A percentile compares a stretch with the other conserved stretches of the same genome.
phyloP scores from a whole-genome alignment of 2,329 filamentous ascomycete genomes.

The Pestalotiopsis sp. region DNA sequence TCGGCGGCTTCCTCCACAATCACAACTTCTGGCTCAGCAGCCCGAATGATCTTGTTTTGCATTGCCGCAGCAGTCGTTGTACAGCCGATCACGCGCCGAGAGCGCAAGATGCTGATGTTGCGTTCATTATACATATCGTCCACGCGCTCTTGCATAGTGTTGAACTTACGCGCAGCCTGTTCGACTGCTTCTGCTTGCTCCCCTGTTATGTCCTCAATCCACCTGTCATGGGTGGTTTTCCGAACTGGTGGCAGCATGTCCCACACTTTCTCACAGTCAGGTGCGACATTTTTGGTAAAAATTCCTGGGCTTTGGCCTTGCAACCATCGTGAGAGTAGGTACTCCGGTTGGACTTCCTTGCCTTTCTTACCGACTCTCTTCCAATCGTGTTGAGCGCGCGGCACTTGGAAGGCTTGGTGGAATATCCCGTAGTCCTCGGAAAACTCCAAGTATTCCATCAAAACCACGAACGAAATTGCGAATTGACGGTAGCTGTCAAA shows the following conservation, averaged over 20 bases:
- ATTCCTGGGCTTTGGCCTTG: slow-evolving; percentile 46
- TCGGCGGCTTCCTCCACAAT: slow-evolving; percentile 76
- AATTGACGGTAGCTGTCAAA: slow-evolving; percentile 19
- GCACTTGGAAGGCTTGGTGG: slow-evolving; percentile 51
- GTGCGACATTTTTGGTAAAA: slow-evolving; percentile 34
- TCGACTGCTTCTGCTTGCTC: slow-evolving; percentile 51
- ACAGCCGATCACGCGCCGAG: slow-evolving; percentile 66
- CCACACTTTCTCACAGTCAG: slow-evolving; percentile 43
- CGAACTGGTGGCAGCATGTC: slow-evolving; percentile 50
- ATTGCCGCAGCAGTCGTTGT: slow-evolving; percentile 74
- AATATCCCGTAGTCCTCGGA: slow-evolving; percentile 1
- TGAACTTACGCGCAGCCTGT: slow-evolving; percentile 40
- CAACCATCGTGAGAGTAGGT: slow-evolving; percentile 59
- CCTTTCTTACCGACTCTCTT: slow-evolving; percentile 45
- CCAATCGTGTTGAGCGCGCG: slow-evolving; percentile 48
- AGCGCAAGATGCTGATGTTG: slow-evolving; percentile 45
- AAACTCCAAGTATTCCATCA: slow-evolving; percentile 45
- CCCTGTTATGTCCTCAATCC: slow-evolving; percentile 47
- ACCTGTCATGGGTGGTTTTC: slow-evolving; percentile 36
- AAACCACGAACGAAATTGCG: slow-evolving; percentile 20
- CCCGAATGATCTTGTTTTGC: slow-evolving; percentile 55
- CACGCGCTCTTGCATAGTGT: slow-evolving; percentile 42
- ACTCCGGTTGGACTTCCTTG: slow-evolving; percentile 43
- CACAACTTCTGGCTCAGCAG: slow-evolving; percentile 59
- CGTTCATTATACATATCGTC: slow-evolving; percentile 45